phyloP scores from a whole-genome alignment of 352 stramenopile species.

The Phytophthora meadii region DNA sequence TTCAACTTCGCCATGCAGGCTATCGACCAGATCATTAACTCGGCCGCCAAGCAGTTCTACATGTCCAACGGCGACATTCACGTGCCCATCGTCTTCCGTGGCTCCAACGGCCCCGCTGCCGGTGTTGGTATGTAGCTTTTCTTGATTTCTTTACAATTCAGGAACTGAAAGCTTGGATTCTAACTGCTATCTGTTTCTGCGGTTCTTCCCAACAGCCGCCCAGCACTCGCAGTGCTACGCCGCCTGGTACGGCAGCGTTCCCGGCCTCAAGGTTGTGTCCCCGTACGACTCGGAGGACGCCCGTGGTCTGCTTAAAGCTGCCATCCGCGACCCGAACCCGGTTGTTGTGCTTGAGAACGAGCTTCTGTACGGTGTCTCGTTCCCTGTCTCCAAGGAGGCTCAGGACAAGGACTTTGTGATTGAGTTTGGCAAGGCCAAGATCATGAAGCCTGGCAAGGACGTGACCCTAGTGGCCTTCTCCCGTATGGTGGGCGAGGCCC shows the following conservation, averaged over 20 bases:
- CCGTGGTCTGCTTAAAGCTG: slow-evolving; percentile 98
- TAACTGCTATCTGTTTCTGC: slow-evolving; percentile 4
- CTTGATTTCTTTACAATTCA: too few relatives aligned
- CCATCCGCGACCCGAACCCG: slow-evolving; percentile 99
- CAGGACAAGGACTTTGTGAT: slow-evolving; percentile 98
- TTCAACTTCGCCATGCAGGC: slow-evolving; percentile 99
- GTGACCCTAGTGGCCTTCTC: slow-evolving; percentile 99
- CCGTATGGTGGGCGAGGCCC: slow-evolving; percentile 95
- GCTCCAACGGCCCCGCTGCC: slow-evolving; percentile 97
- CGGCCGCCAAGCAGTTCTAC: slow-evolving; percentile 99
- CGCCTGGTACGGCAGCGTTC: slow-evolving; percentile 97
- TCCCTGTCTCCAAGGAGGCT: slow-evolving; percentile 98
- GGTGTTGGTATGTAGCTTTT: slow-evolving; percentile 87
- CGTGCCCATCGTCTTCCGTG: slow-evolving; percentile 99
- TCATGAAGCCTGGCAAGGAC: slow-evolving; percentile 96
- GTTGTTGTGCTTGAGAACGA: slow-evolving; percentile 99
- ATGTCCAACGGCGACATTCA: slow-evolving; percentile 98
- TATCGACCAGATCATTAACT: slow-evolving; percentile 99
- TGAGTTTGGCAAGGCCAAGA: slow-evolving; percentile 99
- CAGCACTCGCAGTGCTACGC: slow-evolving; percentile 99
- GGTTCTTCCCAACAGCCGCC: slow-evolving; percentile 60
- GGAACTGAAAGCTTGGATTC: neutral
- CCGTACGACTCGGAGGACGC: slow-evolving; percentile 98
- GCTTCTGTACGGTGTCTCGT: slow-evolving; percentile 97
- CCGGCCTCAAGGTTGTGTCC: slow-evolving; percentile 98